Evolutionary conservation across 2,329 filamentous ascomycete genomes (phyloP).

Genomic region (Fusarium bulbicola): DNA sequence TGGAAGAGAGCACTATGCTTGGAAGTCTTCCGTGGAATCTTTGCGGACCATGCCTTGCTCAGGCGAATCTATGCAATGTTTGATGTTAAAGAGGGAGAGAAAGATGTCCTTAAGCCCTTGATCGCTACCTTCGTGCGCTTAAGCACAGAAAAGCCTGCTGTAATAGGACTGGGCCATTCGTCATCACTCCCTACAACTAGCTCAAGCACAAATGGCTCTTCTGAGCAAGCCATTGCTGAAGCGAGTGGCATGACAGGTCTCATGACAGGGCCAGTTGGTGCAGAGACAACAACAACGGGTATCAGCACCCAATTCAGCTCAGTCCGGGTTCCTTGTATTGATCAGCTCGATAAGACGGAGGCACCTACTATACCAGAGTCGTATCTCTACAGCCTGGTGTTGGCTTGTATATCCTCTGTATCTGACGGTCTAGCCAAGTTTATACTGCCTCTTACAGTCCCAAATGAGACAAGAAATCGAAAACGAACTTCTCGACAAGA

Average conservation of each 20-base stretch:
- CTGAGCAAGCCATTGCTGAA: conserved; percentile 89
- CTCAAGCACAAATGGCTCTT: conserved; percentile 64
- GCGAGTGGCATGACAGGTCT: conserved; percentile 88
- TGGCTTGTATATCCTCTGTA: conserved; percentile 88
- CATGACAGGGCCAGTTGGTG: conserved; percentile 76
- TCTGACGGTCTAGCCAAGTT: conserved; percentile 95
- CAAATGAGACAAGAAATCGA: conserved; percentile 69
- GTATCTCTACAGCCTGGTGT: conserved; percentile 88
- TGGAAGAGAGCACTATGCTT: conserved; percentile 94
- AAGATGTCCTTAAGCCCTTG: conserved; percentile 80
- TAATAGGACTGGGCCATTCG: conserved; percentile 89
- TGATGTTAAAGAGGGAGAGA: conserved; percentile 77
- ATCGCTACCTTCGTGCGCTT: conserved; percentile 91
- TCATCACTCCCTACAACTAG: conserved; percentile 79
- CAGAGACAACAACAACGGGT: conserved; percentile 74
- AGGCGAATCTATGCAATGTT: conserved; percentile 83
- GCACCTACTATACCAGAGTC: conserved; percentile 86
- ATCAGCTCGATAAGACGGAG: conserved; percentile 92
- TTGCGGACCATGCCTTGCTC: conserved; percentile 80
- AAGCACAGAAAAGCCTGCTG: conserved; percentile 86
- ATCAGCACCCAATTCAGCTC: conserved; percentile 94
- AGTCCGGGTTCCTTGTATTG: conserved; percentile 86
- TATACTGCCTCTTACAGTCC: conserved; percentile 88
- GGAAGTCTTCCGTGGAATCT: conserved; percentile 88
- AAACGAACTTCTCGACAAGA: conserved; percentile 59